These are phyloP conservation scores for Berkeleyomyces basicola DNA, from an alignment of 2,329 filamentous ascomycete species.

Conservation along the genomic window DNA sequence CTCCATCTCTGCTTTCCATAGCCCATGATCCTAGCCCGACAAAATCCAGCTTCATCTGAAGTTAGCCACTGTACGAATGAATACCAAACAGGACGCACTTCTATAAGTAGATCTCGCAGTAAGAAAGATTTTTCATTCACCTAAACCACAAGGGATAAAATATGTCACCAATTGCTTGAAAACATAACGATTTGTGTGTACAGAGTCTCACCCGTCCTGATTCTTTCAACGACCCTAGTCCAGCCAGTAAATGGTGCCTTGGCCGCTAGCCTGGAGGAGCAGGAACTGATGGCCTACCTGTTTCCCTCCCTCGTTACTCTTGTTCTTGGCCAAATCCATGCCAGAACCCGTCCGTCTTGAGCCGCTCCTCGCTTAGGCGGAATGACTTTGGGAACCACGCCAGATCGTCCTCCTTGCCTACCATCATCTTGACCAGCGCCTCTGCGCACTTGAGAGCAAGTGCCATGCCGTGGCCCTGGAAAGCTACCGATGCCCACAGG, in stretches of 20 bases:
- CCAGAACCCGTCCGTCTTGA: constrained; percentile 11
- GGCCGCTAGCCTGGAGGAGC: too few relatives aligned
- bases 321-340: constrained; percentile 3
- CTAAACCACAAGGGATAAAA: neutral
- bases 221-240: too few relatives aligned
- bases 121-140: neutral
- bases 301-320: neutral
- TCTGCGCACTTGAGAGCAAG: constrained; percentile 42
- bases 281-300: too few relatives aligned
- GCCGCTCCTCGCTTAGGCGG: constrained; percentile 5
- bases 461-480: constrained; percentile 53
- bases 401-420: constrained; percentile 21
- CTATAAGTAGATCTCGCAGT: neutral
- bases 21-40: neutral
- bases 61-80: neutral
- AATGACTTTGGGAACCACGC: constrained; percentile 39
- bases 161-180: neutral
- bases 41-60: neutral
- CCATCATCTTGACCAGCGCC: constrained; percentile 39
- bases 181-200: too few relatives aligned
- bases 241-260: too few relatives aligned
- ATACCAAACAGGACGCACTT: too few relatives aligned
- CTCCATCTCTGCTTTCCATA: neutral
- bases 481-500: constrained; percentile 40
- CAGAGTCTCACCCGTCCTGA: too few relatives aligned